Evolutionary conservation across 192 early-diverging fungal species (phyloP).

Genomic region (Radiomyces spectabilis): DNA sequence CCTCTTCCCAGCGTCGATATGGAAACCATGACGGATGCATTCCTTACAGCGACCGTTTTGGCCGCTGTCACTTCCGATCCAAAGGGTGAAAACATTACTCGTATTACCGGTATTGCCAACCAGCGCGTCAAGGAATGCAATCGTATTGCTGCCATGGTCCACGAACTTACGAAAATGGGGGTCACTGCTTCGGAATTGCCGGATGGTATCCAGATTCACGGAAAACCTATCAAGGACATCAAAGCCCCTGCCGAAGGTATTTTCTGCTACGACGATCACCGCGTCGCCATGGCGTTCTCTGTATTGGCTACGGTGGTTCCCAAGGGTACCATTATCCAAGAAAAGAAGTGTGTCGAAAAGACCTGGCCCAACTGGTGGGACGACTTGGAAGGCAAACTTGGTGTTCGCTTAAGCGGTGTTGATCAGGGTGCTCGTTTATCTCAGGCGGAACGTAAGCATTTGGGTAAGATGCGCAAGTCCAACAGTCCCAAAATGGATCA

Average conservation of each 20-base stretch:
- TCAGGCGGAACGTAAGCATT: not conserved
- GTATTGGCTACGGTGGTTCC: conserved; percentile 74
- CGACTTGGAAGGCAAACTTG: conserved; percentile 73
- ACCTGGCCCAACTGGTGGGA: conserved; percentile 99
- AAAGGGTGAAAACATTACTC: conserved; percentile 54
- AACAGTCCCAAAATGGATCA: conserved; percentile 21
- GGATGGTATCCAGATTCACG: conserved; percentile 89
- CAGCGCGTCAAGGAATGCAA: conserved; percentile 99
- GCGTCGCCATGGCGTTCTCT: conserved; percentile 96
- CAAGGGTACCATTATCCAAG: conserved; percentile 67
- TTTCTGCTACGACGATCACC: conserved; percentile 95
- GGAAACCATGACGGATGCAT: conserved; percentile 99
- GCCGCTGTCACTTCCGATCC: conserved; percentile 73
- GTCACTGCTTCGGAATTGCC: conserved; percentile 72
- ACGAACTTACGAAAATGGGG: conserved; percentile 87
- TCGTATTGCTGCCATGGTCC: conserved; percentile 93
- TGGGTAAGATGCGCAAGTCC: conserved; percentile 13
- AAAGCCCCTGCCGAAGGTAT: conserved; percentile 56
- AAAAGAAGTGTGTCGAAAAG: conserved; percentile 98
- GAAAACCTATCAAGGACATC: conserved; percentile 44
- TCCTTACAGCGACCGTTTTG: conserved; percentile 89
- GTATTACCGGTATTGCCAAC: conserved; percentile 93
- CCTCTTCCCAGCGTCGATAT: conserved; percentile 84
- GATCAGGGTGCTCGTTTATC: conserved; percentile 32
- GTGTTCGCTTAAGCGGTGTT: conserved; percentile 51